phyloP scores from a whole-genome alignment of 371 early-diverging fungal genomes.

The Smittium culicis region DNA sequence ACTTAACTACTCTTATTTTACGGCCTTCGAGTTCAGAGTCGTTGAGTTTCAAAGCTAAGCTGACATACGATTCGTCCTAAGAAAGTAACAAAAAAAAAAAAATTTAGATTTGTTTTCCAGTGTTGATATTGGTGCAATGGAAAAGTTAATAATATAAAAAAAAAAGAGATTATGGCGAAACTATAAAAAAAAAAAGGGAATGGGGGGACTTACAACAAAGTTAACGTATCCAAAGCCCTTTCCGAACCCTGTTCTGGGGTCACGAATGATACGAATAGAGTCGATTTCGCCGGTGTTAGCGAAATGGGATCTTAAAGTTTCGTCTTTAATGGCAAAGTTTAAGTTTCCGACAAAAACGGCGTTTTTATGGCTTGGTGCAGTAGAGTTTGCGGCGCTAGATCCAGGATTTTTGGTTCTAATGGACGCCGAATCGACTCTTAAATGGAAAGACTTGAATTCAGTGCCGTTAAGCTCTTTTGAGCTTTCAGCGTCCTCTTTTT shows the following conservation, averaged over 20 bases:
- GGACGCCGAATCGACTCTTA: slow-evolving; percentile 68
- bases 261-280: slow-evolving; percentile 74
- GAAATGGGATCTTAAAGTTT: slow-evolving; percentile 72
- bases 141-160: too few relatives aligned
- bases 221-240: slow-evolving; percentile 88
- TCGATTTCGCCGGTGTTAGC: slow-evolving; percentile 67
- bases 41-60: slow-evolving; percentile 61
- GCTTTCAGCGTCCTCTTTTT: slow-evolving; percentile 42
- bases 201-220: slow-evolving; percentile 33
- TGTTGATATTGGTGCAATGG: too few relatives aligned
- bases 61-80: slow-evolving; percentile 33
- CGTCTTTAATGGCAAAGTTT: slow-evolving; percentile 74
- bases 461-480: slow-evolving; percentile 59
- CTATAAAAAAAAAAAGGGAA: too few relatives aligned
- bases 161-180: too few relatives aligned
- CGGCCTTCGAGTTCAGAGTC: slow-evolving; percentile 47
- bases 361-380: slow-evolving; percentile 52
- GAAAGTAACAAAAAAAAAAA: slow-evolving; percentile 5
- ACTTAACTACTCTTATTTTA: slow-evolving; percentile 31
- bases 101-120: neutral
- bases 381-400: slow-evolving; percentile 39
- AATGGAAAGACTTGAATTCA: slow-evolving; percentile 68
- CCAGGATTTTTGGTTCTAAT: slow-evolving; percentile 36
- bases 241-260: slow-evolving; percentile 75
- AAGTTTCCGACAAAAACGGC: slow-evolving; percentile 87